These are phyloP conservation scores for Colletotrichum abscissum DNA, from an alignment of 2,329 filamentous ascomycete species.

Conservation along the genomic window DNA sequence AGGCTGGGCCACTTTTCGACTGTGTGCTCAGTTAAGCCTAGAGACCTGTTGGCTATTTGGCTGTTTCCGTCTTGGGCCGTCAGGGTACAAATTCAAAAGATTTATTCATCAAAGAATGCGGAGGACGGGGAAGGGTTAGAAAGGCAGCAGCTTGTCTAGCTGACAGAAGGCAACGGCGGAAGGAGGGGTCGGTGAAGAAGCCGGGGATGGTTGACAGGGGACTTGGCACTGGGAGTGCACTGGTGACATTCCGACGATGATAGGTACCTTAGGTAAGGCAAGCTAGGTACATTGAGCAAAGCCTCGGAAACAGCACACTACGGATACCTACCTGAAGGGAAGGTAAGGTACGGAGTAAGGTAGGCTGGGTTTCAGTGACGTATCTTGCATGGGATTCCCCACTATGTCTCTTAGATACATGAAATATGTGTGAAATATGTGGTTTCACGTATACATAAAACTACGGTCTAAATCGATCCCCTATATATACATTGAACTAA, in stretches of 20 bases:
- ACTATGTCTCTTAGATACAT: conserved; percentile 10
- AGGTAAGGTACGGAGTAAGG: not conserved
- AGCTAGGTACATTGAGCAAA: too few species aligned
- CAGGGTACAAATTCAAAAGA: not conserved
- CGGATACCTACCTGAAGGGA: too few species aligned
- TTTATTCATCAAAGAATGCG: not conserved
- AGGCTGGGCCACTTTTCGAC: not conserved
- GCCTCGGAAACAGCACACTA: too few species aligned
- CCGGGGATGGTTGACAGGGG: not conserved
- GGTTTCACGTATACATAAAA: not conserved
- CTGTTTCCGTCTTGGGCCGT: not conserved
- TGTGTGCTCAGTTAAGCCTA: not conserved
- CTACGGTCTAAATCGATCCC: conserved; percentile 4
- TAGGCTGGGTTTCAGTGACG: not conserved
- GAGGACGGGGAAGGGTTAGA: not conserved
- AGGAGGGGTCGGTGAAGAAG: not conserved
- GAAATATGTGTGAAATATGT: not conserved
- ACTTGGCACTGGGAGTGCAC: not conserved
- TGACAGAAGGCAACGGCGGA: not conserved
- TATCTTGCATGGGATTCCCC: not conserved
- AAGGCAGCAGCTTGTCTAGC: not conserved
- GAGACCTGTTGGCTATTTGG: not conserved
- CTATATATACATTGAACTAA: conserved; percentile 23
- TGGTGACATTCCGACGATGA: not conserved
- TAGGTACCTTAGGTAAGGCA: not conserved